Evolutionary conservation across 768 basidiomycete species (phyloP).

Genomic region (Tubosaeta sp.): DNA sequence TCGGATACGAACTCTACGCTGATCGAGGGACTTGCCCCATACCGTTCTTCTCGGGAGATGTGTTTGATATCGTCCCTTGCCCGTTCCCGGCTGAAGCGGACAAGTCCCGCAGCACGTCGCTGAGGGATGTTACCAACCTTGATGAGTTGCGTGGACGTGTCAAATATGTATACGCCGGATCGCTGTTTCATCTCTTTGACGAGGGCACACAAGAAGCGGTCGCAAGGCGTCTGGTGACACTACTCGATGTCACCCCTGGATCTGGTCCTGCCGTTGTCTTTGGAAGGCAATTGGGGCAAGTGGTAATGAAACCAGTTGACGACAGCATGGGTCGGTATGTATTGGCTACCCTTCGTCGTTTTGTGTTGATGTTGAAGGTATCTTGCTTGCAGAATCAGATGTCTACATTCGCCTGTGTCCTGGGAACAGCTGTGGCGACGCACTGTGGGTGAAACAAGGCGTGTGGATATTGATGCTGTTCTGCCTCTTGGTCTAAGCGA

Average conservation of each 20-base stretch:
- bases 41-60: slow-evolving; percentile 29
- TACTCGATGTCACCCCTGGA: slow-evolving; percentile 22
- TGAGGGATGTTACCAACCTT: slow-evolving; percentile 12
- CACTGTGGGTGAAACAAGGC: slow-evolving; percentile 13
- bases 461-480: neutral
- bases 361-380: neutral
- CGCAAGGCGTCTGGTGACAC: slow-evolving; percentile 23
- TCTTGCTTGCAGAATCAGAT: slow-evolving; percentile 16
- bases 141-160: slow-evolving; percentile 22
- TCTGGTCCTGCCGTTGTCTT: slow-evolving; percentile 28
- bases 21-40: slow-evolving; percentile 10
- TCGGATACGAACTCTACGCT: neutral
- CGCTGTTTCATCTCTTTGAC: slow-evolving; percentile 36
- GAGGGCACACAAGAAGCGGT: slow-evolving; percentile 30
- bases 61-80: slow-evolving; percentile 21
- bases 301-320: slow-evolving; percentile 23
- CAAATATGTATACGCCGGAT: slow-evolving; percentile 29
- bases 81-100: neutral
- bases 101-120: neutral
- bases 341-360: no score
- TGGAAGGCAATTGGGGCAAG: slow-evolving; percentile 29
- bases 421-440: slow-evolving; percentile 29
- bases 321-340: slow-evolving; percentile 20
- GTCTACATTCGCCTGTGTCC: slow-evolving; percentile 28
- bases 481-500: neutral